Evolutionary conservation across 371 early-diverging fungal species (phyloP).

Genomic region (Actinomortierella ambigua): DNA sequence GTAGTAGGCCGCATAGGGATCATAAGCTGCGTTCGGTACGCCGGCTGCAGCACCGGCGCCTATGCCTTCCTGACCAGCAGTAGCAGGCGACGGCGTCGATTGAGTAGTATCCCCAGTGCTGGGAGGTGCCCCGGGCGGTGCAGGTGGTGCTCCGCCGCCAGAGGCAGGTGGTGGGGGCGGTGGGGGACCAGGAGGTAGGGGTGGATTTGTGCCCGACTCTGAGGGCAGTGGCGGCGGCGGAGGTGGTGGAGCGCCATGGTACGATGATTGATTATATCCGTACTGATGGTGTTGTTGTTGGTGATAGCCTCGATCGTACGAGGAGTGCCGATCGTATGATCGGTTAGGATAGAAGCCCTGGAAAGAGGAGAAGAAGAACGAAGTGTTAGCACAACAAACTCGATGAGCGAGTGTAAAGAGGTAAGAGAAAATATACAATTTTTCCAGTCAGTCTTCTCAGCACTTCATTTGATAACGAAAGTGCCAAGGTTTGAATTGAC

Average conservation of each 20-base stretch:
- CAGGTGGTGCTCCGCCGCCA: constrained; percentile 16
- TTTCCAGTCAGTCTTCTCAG: too few relatives aligned
- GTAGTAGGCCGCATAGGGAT: constrained; percentile 50
- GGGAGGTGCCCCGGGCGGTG: constrained; percentile 11
- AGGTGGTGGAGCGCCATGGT: constrained; percentile 11
- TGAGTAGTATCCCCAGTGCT: not conserved
- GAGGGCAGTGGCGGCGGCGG: constrained; percentile 8
- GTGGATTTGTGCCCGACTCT: constrained; percentile 32
- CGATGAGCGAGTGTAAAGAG: too few relatives aligned
- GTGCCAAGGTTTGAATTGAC: not conserved
- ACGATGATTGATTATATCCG: constrained; percentile 1
- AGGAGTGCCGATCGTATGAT: constrained; percentile 17
- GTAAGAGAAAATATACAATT: too few relatives aligned
- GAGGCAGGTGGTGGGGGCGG: constrained; percentile 32
- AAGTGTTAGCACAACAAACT: too few relatives aligned
- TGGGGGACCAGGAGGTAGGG: constrained; percentile 44
- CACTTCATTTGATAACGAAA: too few relatives aligned
- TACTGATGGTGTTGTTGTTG: constrained; percentile 19
- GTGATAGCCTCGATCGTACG: constrained; percentile 17
- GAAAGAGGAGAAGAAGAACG: constrained; percentile 4
- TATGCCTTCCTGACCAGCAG: not conserved
- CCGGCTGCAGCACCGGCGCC: constrained; percentile 20
- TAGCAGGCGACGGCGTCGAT: not conserved
- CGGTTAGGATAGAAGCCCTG: constrained; percentile 11
- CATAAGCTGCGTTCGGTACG: constrained; percentile 37